Evolutionary conservation across 805 yeast species (phyloP).

Genomic region (Tetrapisispora nanseiensis): DNA sequence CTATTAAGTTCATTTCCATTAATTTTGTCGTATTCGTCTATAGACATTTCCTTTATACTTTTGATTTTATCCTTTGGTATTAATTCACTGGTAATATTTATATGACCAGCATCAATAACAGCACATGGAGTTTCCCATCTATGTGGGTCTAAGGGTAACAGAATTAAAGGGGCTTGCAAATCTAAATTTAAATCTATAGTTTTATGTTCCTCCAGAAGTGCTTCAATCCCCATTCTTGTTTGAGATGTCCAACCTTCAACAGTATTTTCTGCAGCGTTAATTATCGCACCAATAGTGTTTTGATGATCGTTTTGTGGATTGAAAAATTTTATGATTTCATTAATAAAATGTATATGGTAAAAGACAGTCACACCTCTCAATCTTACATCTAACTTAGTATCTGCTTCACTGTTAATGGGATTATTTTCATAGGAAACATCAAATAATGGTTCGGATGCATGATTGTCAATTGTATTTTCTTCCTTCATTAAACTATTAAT

Average conservation of each 20-base stretch:
- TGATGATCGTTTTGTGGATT: constrained; percentile 77
- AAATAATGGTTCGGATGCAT: constrained; percentile 50
- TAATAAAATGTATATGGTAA: constrained; percentile 77
- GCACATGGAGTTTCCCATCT: constrained; percentile 82
- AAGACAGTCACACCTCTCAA: constrained; percentile 81
- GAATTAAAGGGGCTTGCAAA: constrained; percentile 85
- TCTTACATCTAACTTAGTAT: constrained; percentile 62
- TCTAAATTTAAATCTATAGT: constrained; percentile 80
- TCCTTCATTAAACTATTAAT: constrained; percentile 30
- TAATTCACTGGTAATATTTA: constrained; percentile 71
- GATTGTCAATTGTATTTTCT: neutral
- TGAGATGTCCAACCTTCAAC: constrained; percentile 84
- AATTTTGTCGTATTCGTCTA: constrained; percentile 60
- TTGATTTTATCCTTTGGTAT: constrained; percentile 61
- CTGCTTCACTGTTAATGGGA: constrained; percentile 79
- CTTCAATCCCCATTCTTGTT: constrained; percentile 85
- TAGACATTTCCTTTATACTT: constrained; percentile 53
- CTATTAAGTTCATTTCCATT: constrained; percentile 43
- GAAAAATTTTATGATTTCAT: constrained; percentile 66
- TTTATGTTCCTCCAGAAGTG: constrained; percentile 89
- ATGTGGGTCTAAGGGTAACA: constrained; percentile 73
- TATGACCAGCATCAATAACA: constrained; percentile 91
- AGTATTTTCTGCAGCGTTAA: constrained; percentile 92
- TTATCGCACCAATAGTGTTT: constrained; percentile 81
- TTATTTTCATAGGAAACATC: constrained; percentile 73